Base-by-base conservation (phyloP, 352 stramenopile species). In the Thraustochytrium sp. region DNA sequence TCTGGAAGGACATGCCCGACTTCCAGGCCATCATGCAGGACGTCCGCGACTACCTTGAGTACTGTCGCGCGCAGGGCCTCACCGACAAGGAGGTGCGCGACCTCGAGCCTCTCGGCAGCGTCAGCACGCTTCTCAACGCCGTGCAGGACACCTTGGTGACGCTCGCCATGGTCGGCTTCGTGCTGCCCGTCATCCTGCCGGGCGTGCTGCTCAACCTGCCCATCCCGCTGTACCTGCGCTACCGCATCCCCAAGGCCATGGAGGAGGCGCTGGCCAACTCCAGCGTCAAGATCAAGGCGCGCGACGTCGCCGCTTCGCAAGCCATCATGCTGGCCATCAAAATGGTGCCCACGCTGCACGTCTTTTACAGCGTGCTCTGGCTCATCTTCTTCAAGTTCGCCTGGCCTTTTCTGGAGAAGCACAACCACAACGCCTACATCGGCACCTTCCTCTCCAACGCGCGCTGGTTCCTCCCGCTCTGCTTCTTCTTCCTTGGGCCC, bases 251-350 rank as follows among this genome's bases (percentile, higher is more conserved):
- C 73, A 91, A 94, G 84, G 92, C 96, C 49, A 89, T 96, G 56
- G 93, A 94, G 75, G 94, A 92, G 29, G 92, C 93, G 56, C 72
- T 90, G 26, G 87, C 86, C n/a, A 85, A 91, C 13, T 97, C 92
- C 61, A 96, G 92, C 77, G 94, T 97, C 68, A 97, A 97, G 82
- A 91, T 97, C 55, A 87, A 91, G 37, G 94, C 89, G 48, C 90
- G 91, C 18, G 94, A 97, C 76, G 93, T 97, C 1, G 73, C 97
- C 59, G 76, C 96, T 29, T 96, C 91, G 86, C 95, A 97, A 88
- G 96, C 97, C 86, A 97, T 97, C 77, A 88, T 94, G 23, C 26
- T 44, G 18, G 48, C 36, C 46, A 13, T 80, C 11, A 80, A 80
- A 51, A 11, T 80, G 42, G 40, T 80, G 21, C 68, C 68, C 9